Conservation (phyloP, 2,329 filamentous ascomycete genomes). For the Diaporthe aspalathi region DNA sequence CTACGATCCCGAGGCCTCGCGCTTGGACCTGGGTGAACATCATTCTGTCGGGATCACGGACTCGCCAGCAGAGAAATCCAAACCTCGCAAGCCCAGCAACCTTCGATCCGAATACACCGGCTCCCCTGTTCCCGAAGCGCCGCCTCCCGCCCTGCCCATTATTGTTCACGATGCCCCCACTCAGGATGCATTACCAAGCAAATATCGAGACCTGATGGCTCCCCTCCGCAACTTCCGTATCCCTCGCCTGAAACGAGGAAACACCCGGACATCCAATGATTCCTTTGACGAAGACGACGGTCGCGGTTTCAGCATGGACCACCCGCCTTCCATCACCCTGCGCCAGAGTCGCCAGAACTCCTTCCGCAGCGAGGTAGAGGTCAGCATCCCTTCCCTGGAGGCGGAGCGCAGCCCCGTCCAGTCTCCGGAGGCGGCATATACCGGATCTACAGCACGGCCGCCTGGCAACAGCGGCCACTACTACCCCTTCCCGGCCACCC, state of each 20-base stretch:
- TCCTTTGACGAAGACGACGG: conserved; percentile 44
- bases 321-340: conserved; percentile 38
- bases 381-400: conserved; percentile 44
- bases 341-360: conserved; percentile 42
- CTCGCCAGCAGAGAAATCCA: conserved; percentile 27
- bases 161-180: conserved; percentile 26
- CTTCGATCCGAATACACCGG: conserved; percentile 33
- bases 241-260: conserved; percentile 35
- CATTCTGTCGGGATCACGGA: conserved; percentile 35
- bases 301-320: conserved; percentile 36
- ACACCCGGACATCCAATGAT: conserved; percentile 43
- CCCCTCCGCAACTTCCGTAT: conserved; percentile 37
- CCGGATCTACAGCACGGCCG: neutral
- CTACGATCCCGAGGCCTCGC: conserved; percentile 38
- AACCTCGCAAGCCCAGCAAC: conserved; percentile 34
- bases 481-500: conserved; percentile 1
- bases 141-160: conserved; percentile 18
- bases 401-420: conserved; percentile 42
- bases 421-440: conserved; percentile 43
- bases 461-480: neutral
- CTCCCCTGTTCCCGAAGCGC: conserved; percentile 26
- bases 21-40: conserved; percentile 39
- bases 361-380: conserved; percentile 47
- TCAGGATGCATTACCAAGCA: conserved; percentile 5
- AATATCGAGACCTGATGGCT: conserved; percentile 32